Evolutionary conservation across 306 rosid species (phyloP).

Genomic region (Fragaria nilgerrensis): DNA sequence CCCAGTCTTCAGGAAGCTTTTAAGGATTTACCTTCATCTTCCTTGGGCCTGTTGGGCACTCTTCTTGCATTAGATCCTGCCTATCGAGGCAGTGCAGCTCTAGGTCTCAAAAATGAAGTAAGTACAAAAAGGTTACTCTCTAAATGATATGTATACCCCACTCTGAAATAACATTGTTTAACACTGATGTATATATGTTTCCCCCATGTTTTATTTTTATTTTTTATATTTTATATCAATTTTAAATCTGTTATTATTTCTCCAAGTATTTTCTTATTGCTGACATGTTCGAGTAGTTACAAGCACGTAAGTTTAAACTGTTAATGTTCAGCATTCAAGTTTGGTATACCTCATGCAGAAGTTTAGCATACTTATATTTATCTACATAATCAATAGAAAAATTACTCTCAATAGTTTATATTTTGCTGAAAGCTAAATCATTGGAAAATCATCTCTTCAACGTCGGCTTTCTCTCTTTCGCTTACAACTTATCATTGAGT

Average conservation of each 20-base stretch:
- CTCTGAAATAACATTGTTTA: background rate
- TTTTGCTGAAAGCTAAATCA: background rate
- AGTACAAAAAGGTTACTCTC: slow-evolving; percentile 14
- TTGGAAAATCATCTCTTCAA: background rate
- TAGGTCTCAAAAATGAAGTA: slow-evolving; percentile 67
- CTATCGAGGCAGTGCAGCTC: slow-evolving; percentile 68
- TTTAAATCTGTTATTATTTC: background rate
- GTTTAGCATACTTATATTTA: background rate
- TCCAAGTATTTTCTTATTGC: background rate
- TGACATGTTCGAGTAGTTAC: background rate
- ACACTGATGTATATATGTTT: background rate
- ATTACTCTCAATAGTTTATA: background rate
- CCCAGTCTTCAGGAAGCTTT: slow-evolving; percentile 62
- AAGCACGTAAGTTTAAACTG: background rate
- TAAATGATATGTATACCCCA: background rate
- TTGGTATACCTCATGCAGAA: background rate
- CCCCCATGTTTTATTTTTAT: too few species aligned
- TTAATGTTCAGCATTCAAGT: background rate
- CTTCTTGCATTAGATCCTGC: slow-evolving; percentile 81
- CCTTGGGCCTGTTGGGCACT: slow-evolving; percentile 64
- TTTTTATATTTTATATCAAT: background rate
- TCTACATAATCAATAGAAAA: background rate
- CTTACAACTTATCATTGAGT: background rate
- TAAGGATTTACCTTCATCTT: slow-evolving; percentile 62
- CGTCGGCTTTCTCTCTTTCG: background rate